Evolutionary conservation across 768 basidiomycete genomes (phyloP).

Genomic region (Mycena vulgaris): DNA sequence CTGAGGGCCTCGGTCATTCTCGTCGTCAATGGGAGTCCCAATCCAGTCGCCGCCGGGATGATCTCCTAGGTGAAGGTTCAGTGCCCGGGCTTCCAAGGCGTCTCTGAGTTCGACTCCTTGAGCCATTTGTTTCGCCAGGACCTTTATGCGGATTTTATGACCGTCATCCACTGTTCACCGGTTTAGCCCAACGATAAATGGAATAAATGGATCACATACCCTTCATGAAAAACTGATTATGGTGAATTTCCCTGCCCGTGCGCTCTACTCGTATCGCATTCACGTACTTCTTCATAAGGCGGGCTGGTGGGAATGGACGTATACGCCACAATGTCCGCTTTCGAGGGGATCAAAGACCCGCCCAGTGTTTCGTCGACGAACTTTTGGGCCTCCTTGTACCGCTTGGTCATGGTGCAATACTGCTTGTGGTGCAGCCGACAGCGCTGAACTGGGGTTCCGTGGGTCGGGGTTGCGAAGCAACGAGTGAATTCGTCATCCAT

Average conservation of each 20-base stretch:
- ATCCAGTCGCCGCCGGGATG: slow-evolving; percentile 21
- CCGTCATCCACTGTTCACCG: slow-evolving; percentile 45
- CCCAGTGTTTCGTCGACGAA: slow-evolving; percentile 41
- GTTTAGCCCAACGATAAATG: neutral
- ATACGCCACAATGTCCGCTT: slow-evolving; percentile 33
- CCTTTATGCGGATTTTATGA: slow-evolving; percentile 47
- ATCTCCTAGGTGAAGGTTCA: slow-evolving; percentile 30
- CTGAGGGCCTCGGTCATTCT: neutral
- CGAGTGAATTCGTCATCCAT: slow-evolving; percentile 46
- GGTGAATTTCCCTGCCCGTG: slow-evolving; percentile 49
- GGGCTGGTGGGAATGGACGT: slow-evolving; percentile 30
- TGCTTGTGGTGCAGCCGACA: slow-evolving; percentile 47
- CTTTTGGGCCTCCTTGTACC: slow-evolving; percentile 47
- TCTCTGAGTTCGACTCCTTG: slow-evolving; percentile 40
- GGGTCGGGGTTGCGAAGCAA: slow-evolving; percentile 38
- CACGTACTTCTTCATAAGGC: slow-evolving; percentile 46
- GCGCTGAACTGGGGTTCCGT: slow-evolving; percentile 39
- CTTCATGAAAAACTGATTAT: slow-evolving; percentile 51
- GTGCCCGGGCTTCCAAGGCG: slow-evolving; percentile 38
- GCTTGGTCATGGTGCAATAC: slow-evolving; percentile 41
- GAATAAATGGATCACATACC: slow-evolving; percentile 30
- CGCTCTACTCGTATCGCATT: slow-evolving; percentile 51
- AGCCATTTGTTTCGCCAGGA: slow-evolving; percentile 48
- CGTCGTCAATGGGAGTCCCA: neutral
- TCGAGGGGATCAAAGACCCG: slow-evolving; percentile 37